Evolutionary conservation across 1,284 basidiomycete genomes (phyloP).

Genomic region (Pisolithus thermaeus): DNA sequence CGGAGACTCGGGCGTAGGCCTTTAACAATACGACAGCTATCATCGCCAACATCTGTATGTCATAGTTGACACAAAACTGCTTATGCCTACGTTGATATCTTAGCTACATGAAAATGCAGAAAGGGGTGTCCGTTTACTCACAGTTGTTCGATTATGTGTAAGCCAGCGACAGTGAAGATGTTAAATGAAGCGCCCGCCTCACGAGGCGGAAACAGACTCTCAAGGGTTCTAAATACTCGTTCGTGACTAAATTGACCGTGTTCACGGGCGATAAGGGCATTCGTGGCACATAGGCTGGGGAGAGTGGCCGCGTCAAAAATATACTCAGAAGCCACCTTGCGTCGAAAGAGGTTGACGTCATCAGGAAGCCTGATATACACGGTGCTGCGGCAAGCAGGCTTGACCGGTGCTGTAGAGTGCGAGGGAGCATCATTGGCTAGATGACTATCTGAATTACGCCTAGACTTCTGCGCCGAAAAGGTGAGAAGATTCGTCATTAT

Average conservation of each 20-base stretch:
- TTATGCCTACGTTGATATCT: conserved; percentile 43
- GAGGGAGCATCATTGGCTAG: conserved; percentile 13
- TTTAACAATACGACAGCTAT: conserved; percentile 64
- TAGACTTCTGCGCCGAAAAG: conserved; percentile 45
- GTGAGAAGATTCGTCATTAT: conserved; percentile 72
- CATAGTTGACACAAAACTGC: conserved; percentile 58
- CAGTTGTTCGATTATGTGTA: conserved; percentile 39
- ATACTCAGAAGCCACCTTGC: conserved; percentile 61
- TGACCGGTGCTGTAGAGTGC: conserved; percentile 28
- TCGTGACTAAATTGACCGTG: conserved; percentile 67
- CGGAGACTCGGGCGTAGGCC: conserved; percentile 21
- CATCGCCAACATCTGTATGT: conserved; percentile 82
- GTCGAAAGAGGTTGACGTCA: conserved; percentile 50
- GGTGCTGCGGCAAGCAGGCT: conserved; percentile 45
- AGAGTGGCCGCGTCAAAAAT: conserved; percentile 43
- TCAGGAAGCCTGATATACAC: conserved; percentile 64
- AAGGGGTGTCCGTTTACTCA: conserved; percentile 25
- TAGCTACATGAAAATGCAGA: conserved; percentile 1
- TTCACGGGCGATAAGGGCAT: conserved; percentile 54
- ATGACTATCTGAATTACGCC: conserved; percentile 32
- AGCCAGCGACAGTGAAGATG: conserved; percentile 24
- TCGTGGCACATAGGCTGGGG: conserved; percentile 49
- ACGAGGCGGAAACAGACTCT: conserved; percentile 41
- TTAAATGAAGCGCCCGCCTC: conserved; percentile 12
- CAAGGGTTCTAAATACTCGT: conserved; percentile 63